Percentiles rank a stretch among this genome's conserved stretches.
phyloP scores from a whole-genome alignment of 495 filamentous ascomycete genomes.

The Thermothielavioides terrestris region DNA sequence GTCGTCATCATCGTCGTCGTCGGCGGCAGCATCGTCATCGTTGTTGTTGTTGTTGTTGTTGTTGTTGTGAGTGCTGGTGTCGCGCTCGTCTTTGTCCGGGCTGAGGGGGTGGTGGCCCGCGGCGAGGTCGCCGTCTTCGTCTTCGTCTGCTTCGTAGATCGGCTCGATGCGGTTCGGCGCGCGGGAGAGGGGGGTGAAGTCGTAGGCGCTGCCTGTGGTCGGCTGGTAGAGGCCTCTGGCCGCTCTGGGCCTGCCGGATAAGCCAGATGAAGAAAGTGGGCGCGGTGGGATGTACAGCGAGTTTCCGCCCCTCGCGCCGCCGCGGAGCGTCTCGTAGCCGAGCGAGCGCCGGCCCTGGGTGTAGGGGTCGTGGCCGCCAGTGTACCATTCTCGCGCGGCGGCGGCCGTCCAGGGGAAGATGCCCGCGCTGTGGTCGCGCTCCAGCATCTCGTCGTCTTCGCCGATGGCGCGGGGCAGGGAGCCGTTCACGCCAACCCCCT shows the following conservation, averaged over 20 bases:
- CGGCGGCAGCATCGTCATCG: too few species aligned
- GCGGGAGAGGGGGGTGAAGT: slow-evolving; percentile 14
- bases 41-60: too few species aligned
- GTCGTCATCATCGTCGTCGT: slow-evolving; percentile 32
- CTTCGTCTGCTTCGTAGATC: slow-evolving; percentile 59
- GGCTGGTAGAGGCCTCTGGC: slow-evolving; percentile 25
- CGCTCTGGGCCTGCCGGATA: slow-evolving; percentile 8
- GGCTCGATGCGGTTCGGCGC: slow-evolving; percentile 38
- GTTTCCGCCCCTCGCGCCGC: slow-evolving; percentile 3
- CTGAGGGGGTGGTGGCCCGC: slow-evolving; percentile 1
- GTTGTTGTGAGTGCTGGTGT: slow-evolving; percentile 3
- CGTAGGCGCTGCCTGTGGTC: slow-evolving; percentile 17
- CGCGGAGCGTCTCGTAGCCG: slow-evolving; percentile 37
- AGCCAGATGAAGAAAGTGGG: slow-evolving; percentile 6
- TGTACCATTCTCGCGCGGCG: slow-evolving; percentile 31
- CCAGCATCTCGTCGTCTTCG: slow-evolving; percentile 48
- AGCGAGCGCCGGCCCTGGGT: slow-evolving; percentile 30
- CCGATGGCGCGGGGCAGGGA: slow-evolving; percentile 17
- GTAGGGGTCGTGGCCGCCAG: slow-evolving; percentile 35
- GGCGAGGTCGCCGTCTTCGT: slow-evolving; percentile 32
- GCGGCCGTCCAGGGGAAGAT: slow-evolving; percentile 26
- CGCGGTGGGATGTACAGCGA: slow-evolving; percentile 17
- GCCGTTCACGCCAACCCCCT: slow-evolving; percentile 31
- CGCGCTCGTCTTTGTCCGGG: slow-evolving; percentile 12
- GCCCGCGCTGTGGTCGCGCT: slow-evolving; percentile 32